Conservation (phyloP, 2,329 filamentous ascomycete species). For the Apiospora pterosperma region DNA sequence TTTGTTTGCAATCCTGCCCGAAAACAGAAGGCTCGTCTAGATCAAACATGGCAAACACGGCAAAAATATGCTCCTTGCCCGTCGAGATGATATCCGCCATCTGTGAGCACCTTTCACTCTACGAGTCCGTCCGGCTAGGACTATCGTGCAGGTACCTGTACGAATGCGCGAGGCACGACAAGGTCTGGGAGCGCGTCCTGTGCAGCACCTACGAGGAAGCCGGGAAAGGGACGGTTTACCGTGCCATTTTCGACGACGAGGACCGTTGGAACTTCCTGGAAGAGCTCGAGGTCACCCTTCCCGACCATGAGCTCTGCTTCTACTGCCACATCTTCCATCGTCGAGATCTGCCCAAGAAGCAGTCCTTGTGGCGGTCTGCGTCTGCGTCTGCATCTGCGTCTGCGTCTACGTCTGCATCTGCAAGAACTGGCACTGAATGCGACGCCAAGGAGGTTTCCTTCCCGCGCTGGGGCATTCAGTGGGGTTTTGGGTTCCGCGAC, state of each 20-base stretch:
- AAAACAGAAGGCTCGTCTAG: not conserved
- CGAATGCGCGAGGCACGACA: not conserved
- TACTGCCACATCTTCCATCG: slow-evolving; percentile 12
- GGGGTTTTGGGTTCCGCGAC: slow-evolving; percentile 12
- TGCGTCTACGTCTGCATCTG: too few species aligned
- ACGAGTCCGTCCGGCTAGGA: slow-evolving; percentile 9
- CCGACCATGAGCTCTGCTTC: slow-evolving; percentile 9
- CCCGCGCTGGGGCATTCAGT: slow-evolving; percentile 6
- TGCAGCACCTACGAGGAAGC: not conserved
- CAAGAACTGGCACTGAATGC: slow-evolving; percentile 1
- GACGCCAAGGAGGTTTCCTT: slow-evolving; percentile 9
- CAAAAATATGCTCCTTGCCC: not conserved
- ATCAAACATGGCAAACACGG: not conserved
- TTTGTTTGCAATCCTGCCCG: not conserved
- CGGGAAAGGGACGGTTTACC: slow-evolving; percentile 2
- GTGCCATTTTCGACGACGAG: not conserved
- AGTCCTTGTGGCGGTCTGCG: slow-evolving; percentile 5
- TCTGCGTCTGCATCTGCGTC: too few species aligned
- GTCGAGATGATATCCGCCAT: slow-evolving; percentile 7
- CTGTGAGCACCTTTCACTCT: slow-evolving; percentile 3
- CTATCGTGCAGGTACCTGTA: slow-evolving; percentile 4
- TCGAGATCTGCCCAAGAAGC: not conserved
- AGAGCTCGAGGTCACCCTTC: slow-evolving; percentile 4
- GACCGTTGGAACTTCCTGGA: slow-evolving; percentile 10
- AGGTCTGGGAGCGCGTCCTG: not conserved